Evolutionary conservation across 495 filamentous ascomycete species (phyloP), one percentile per base, ranked within the genome.

Genomic region (Hypoxylon fragiforme): DNA sequence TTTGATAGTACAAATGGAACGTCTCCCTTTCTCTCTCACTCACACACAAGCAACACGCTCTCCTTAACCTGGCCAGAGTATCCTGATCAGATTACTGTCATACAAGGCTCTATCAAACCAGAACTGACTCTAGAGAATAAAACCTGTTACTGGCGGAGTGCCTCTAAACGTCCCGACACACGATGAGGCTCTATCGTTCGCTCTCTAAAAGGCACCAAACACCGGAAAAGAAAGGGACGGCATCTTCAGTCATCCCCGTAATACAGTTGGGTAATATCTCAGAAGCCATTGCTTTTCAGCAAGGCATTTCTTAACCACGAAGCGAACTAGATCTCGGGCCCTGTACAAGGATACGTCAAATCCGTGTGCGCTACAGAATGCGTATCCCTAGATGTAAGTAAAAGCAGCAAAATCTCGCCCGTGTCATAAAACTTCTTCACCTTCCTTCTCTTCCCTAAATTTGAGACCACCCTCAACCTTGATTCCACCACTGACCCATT

Each of bases 401-500:
- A 32, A 21, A 15, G 31, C 8, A 28, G 30, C n/a, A 47, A 2
- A 43, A 21, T 38, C 28, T 15, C 19, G 51, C 46, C 22, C 46
- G 30, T 42, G 57, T 67, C 55, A 63, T 57, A 62, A 67, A 1
- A 81, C 74, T 53, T 80, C 79, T 51, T 78, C 75, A 0, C 74
- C 75, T 37, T 73, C 73, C 47, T 84, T 83, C 65, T 88, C 86
- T 57, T 90, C 85, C 37, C 84, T 77, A 53, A 85, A 78, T 60
- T 80, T 81, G 47, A 95, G 71, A 4, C 90, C 87, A 12, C 81
- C 85, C 5, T 85, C 81, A 3, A 92, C 83, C 49, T 77, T 59
- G 31, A 98, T 86, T 3, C 84, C 92, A 15, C 78, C 79, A 21
- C 70, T 72, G 3, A 98, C 88, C 91, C 91, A 98, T 43, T 84